Percentiles rank a stretch among this genome's conserved stretches.
Evolutionary conservation across 1,284 basidiomycete genomes (phyloP).

Genomic region (Xanthoconium separans): DNA sequence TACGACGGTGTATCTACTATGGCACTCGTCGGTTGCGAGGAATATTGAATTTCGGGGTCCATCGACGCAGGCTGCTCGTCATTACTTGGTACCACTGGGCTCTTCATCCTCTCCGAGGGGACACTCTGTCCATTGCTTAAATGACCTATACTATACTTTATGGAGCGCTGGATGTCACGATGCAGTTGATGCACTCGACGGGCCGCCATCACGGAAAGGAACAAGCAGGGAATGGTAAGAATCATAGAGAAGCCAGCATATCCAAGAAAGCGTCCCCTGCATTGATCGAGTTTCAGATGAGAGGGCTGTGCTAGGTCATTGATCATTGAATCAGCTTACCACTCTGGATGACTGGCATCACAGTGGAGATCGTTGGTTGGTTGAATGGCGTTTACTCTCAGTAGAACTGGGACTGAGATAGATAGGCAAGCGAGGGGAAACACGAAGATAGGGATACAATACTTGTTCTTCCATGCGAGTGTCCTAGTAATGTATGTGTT

Average conservation of each 20-base stretch:
- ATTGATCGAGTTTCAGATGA: not conserved
- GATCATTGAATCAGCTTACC: conserved; percentile 37
- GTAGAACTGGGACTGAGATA: conserved; percentile 42
- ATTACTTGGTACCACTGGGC: not conserved
- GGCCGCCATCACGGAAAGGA: conserved; percentile 46
- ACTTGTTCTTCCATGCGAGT: conserved; percentile 43
- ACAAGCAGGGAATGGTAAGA: conserved; percentile 50
- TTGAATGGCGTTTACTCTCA: conserved; percentile 44
- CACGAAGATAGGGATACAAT: conserved; percentile 41
- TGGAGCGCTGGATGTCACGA: conserved; percentile 4
- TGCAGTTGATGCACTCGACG: conserved; percentile 36
- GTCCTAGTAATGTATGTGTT: conserved; percentile 26
- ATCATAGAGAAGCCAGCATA: conserved; percentile 58
- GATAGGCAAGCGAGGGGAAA: conserved; percentile 49
- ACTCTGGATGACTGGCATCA: conserved; percentile 51
- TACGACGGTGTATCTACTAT: not conserved
- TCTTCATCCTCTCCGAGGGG: not conserved
- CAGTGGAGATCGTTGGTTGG: conserved; percentile 54
- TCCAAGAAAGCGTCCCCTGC: conserved; percentile 59
- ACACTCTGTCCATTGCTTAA: not conserved
- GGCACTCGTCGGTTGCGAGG: not conserved
- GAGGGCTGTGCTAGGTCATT: not conserved
- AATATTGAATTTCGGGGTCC: not conserved
- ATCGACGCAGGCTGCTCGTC: not conserved
- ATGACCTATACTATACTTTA: not conserved